Evolutionary conservation across 192 early-diverging fungal species (phyloP), one percentile per base, ranked within the genome.

Genomic region (Obelidium mucronatum): DNA sequence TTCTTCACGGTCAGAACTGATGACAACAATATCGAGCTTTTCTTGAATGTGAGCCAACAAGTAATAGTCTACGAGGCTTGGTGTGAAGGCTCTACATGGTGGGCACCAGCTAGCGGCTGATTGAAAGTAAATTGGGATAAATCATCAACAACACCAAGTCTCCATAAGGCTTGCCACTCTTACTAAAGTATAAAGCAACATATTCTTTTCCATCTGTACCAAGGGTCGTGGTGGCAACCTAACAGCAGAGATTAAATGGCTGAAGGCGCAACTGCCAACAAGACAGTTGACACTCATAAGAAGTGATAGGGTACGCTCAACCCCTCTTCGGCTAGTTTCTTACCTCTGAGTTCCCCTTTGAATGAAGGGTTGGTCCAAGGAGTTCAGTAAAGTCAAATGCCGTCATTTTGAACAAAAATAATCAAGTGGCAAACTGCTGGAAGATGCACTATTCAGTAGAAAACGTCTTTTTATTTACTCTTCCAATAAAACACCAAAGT

Each of bases 71-170:
- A 69, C 48, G 4, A 67, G 60, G 8, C 36, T 44, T 8, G 60
- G 51, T 1, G 74, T 65, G 56, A 61, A 73, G 1, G 13, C 17
- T 6, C 30, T 26, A 26, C 59, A 66, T 52, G 62, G 62, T 0
- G 60, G 74, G 63, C 74, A 52, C 62, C 62, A 75, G 42, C 26
- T 13, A 39, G 60, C 74, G 37, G 44, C 44, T 48, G 44, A 6
- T n/a, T n/a, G n/a, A 19, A 48, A 48, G 0, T 19, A 19, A 6
- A 15, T 48, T 15, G 0, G 0, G 42, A 6, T 48, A 6, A 48
- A 19, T 48, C 44, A 15, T 48, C 0, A 15, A 48, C 8, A 48
- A 6, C 44, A 48, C 8, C n/a, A n/a, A n/a, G n/a, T n/a, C n/a
- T n/a, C n/a, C n/a, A n/a, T n/a, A n/a, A n/a, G n/a, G n/a, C n/a